phyloP scores from a whole-genome alignment of 208 protist genomes.

The Entamoeba moshkovskii region DNA sequence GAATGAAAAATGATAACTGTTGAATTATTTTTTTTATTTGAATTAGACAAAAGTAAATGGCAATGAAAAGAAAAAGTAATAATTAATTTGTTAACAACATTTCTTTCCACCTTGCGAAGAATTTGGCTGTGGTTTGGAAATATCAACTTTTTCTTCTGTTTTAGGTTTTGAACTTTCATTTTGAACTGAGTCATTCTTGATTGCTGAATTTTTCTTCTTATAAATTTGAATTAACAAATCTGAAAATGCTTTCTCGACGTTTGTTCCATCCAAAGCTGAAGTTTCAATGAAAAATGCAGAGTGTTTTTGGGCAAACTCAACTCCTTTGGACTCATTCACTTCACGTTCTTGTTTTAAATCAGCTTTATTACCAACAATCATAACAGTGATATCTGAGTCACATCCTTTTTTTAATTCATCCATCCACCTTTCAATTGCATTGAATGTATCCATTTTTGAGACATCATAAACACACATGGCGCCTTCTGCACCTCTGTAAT shows the following conservation, averaged over 20 bases:
- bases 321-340: neutral
- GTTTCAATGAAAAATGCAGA: neutral
- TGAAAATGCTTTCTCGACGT: neutral
- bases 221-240: neutral
- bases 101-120: neutral
- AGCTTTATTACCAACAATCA: neutral
- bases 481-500: neutral
- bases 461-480: constrained; percentile 9
- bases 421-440: neutral
- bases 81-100: neutral
- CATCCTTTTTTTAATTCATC: neutral
- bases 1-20: no score
- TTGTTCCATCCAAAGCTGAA: neutral
- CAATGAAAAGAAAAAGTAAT: no score
- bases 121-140: neutral
- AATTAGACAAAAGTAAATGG: no score
- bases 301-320: neutral
- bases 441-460: neutral
- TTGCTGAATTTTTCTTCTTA: neutral
- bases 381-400: neutral
- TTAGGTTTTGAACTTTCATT: neutral
- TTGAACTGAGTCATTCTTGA: neutral
- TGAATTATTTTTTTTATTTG: no score
- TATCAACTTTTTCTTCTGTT: neutral
- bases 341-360: neutral